Evolutionary conservation across 2,329 filamentous ascomycete species (phyloP).

Genomic region (Scorias spongiosa): DNA sequence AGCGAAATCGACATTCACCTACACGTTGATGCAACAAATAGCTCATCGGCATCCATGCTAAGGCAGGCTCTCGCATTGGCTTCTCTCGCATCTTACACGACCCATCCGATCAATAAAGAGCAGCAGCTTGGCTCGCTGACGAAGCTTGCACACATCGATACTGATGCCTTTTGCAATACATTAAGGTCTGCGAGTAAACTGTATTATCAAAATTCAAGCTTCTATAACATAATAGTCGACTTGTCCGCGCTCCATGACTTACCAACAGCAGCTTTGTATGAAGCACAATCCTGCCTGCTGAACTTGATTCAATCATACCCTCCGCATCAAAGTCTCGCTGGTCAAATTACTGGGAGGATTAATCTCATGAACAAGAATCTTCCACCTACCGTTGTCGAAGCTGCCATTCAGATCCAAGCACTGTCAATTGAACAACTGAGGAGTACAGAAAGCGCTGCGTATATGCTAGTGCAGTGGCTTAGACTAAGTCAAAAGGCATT

Average conservation of each 20-base stretch:
- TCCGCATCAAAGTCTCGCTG: not conserved
- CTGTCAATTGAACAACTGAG: not conserved
- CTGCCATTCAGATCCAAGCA: not conserved
- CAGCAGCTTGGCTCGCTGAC: not conserved
- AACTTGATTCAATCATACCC: not conserved
- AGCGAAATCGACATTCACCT: too few relatives aligned
- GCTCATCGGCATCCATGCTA: too few relatives aligned
- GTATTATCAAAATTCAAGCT: not conserved
- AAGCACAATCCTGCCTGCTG: not conserved
- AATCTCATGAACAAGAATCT: not conserved
- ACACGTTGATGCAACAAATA: too few relatives aligned
- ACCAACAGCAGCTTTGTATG: not conserved
- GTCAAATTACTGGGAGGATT: not conserved
- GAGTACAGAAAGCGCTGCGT: not conserved
- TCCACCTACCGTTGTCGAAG: not conserved
- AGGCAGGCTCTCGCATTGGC: not conserved
- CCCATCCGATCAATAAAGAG: not conserved
- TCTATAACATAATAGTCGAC: not conserved
- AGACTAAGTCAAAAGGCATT: conserved; percentile 7
- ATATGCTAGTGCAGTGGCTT: conserved; percentile 1
- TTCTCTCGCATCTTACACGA: not conserved
- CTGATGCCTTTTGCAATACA: not conserved
- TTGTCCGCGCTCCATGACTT: not conserved
- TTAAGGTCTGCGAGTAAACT: not conserved
- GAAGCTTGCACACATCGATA: not conserved